A percentile compares a stretch with the other conserved stretches of the same genome.
Evolutionary conservation across 2,329 filamentous ascomycete genomes (phyloP).

Genomic region (Aaosphaeria arxii): DNA sequence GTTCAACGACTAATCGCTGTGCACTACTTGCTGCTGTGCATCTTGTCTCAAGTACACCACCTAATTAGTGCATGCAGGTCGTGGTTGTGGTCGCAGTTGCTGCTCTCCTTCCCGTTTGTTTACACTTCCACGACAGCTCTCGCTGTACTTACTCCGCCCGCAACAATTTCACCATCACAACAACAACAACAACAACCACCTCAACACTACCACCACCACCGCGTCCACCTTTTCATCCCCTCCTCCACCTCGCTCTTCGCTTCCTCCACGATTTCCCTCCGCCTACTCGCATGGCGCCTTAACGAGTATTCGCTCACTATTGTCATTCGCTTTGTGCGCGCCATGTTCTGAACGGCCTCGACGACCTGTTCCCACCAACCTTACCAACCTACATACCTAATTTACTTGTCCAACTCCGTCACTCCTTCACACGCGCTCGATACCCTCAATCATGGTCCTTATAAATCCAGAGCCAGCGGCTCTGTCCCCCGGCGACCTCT

Average conservation of each 20-base stretch:
- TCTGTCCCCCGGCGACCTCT: conserved; percentile 76
- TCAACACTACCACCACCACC: not conserved
- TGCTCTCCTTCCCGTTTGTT: conserved; percentile 6
- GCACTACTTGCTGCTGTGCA: not conserved
- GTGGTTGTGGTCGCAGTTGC: not conserved
- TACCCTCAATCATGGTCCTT: conserved; percentile 67
- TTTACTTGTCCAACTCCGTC: conserved; percentile 9
- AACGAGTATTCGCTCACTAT: conserved; percentile 3
- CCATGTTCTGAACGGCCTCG: too few species aligned
- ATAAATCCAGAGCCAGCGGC: conserved; percentile 71
- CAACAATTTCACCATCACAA: not conserved
- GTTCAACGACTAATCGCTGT: not conserved
- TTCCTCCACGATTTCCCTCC: not conserved
- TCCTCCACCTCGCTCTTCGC: not conserved
- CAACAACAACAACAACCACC: not conserved
- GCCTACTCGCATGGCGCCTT: not conserved
- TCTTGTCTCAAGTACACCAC: not conserved
- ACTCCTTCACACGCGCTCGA: conserved; percentile 26
- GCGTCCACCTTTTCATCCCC: not conserved
- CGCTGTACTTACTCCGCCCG: not conserved
- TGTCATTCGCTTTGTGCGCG: not conserved
- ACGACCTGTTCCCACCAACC: too few species aligned
- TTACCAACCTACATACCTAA: too few species aligned
- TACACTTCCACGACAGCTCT: conserved; percentile 7
- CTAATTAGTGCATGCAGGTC: not conserved